phyloP scores from a whole-genome alignment of 2,329 filamentous ascomycete genomes.

The Cladosporium sp. region DNA sequence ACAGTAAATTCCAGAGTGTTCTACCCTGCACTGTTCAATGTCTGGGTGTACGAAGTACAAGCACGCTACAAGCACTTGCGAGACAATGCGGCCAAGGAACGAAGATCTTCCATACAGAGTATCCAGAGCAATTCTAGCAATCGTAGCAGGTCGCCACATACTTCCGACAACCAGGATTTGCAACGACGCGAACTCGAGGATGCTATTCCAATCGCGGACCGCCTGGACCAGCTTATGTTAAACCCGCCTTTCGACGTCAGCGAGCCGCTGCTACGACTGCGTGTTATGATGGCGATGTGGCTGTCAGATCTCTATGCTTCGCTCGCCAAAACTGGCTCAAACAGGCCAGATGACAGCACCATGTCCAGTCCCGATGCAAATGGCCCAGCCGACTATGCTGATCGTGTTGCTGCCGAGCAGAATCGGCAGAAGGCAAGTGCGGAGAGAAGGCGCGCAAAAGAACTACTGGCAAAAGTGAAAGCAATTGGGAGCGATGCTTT shows the following conservation, averaged over 20 bases:
- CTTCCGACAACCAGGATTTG: background rate
- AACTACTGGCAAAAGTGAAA: background rate
- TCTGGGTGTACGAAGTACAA: conserved; percentile 74
- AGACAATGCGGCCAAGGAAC: background rate
- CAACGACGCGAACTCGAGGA: conserved; percentile 46
- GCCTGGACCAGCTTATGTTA: conserved; percentile 67
- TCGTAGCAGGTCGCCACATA: background rate
- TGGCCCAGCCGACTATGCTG: background rate
- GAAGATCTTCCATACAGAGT: conserved; percentile 19
- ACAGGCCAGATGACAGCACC: background rate
- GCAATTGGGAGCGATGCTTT: background rate
- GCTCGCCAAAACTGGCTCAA: conserved; percentile 2
- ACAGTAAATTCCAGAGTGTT: conserved; percentile 67
- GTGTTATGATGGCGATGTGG: conserved; percentile 72
- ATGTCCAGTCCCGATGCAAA: background rate
- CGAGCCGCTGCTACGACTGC: conserved; percentile 60
- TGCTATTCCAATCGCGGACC: conserved; percentile 59
- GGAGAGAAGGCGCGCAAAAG: conserved; percentile 1
- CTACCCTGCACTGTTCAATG: conserved; percentile 72
- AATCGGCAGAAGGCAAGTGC: conserved; percentile 2
- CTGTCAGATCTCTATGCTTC: conserved; percentile 57
- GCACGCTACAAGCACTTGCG: conserved; percentile 50
- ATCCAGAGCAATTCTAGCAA: conserved; percentile 15
- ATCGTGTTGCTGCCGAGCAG: background rate
- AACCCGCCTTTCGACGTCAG: conserved; percentile 67